Evolutionary conservation across 1,284 basidiomycete genomes (phyloP), one percentile per base, ranked within the genome.

Genomic region (Tausonia pullulans): DNA sequence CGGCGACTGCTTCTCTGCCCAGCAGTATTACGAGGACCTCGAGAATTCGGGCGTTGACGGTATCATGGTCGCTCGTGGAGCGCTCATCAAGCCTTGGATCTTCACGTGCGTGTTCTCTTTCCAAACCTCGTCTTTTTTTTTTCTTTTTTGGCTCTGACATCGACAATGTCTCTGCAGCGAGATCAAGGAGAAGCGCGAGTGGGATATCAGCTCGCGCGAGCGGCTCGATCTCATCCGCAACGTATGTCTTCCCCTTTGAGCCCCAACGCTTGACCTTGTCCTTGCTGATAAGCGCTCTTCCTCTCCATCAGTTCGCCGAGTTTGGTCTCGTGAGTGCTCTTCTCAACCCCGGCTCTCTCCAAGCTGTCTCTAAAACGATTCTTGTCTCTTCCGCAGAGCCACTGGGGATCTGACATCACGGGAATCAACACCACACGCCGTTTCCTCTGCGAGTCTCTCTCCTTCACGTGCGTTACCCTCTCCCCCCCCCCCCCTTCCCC

Each of bases 11-110:
- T 98, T 89, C 77, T 92, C 90, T 5, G 86, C 88, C 8, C 80
- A 88, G 68, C 87, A 85, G 14, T 75, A 76, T 64, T 74, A 89
- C 82, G 79, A 84, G 50, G 84, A 85, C 67, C 81, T 93, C 60
- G 85, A 91, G 64, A 74, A 78, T 8, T 86, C 83, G 27, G 87
- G 87, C 10, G 92, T 96, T 0, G 94, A 98, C 72, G 94, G 94
- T 5, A 81, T 96, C 61, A 98, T 98, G 95, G 82, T 98, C 52
- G 95, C 87, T 0, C 81, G 95, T 41, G 95, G 95, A 0, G 95
- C 93, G 0, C 80, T 98, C 64, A 97, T 98, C 77, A 98, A 98
- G 71, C 81, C 91, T 1, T 94, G 91, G 91, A 86, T 94, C 66
- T 97, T 97, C 64, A 54, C 52, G 52, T 60, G 39, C 8, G 58